phyloP scores from a whole-genome alignment of 352 stramenopile genomes.

The Pythium sukuiense region DNA sequence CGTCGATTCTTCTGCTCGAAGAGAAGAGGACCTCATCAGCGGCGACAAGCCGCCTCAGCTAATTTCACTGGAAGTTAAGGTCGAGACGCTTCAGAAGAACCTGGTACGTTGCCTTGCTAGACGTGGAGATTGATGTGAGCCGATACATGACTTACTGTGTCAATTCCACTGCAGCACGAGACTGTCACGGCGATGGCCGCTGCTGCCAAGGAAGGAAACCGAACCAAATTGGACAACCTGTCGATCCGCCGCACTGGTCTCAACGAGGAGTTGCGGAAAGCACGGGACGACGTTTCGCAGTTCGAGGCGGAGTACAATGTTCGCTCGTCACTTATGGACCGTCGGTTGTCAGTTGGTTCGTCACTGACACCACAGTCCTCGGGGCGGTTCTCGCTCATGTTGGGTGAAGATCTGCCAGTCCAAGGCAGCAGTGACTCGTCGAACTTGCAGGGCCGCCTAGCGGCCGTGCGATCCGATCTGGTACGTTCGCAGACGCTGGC shows the following conservation, averaged over 20 bases:
- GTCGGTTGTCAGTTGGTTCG: slow-evolving; percentile 18
- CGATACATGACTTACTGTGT: too few relatives aligned
- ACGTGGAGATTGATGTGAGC: background rate
- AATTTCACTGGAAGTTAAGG: slow-evolving; percentile 79
- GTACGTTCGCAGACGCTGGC: too few relatives aligned
- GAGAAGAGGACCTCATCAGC: slow-evolving; percentile 79
- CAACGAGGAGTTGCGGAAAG: slow-evolving; percentile 69
- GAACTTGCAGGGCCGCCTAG: slow-evolving; percentile 15
- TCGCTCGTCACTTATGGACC: slow-evolving; percentile 34
- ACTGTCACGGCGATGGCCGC: slow-evolving; percentile 61
- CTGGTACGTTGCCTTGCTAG: slow-evolving; percentile 41
- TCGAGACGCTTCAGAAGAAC: slow-evolving; percentile 62
- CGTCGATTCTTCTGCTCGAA: slow-evolving; percentile 57
- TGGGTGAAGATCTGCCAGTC: background rate
- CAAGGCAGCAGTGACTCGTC: background rate
- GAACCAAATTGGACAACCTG: slow-evolving; percentile 59
- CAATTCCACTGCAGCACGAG: slow-evolving; percentile 44
- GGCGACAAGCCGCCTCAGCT: slow-evolving; percentile 74
- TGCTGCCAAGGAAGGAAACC: slow-evolving; percentile 52
- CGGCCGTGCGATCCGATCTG: slow-evolving; percentile 20
- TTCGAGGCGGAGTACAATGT: slow-evolving; percentile 67
- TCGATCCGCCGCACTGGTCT: slow-evolving; percentile 57
- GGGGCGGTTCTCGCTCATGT: slow-evolving; percentile 10
- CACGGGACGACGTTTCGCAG: slow-evolving; percentile 69
- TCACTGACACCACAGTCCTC: slow-evolving; percentile 19